Evolutionary conservation across 805 yeast genomes (phyloP).

Genomic region (Wickerhamiella vanderwaltii): DNA sequence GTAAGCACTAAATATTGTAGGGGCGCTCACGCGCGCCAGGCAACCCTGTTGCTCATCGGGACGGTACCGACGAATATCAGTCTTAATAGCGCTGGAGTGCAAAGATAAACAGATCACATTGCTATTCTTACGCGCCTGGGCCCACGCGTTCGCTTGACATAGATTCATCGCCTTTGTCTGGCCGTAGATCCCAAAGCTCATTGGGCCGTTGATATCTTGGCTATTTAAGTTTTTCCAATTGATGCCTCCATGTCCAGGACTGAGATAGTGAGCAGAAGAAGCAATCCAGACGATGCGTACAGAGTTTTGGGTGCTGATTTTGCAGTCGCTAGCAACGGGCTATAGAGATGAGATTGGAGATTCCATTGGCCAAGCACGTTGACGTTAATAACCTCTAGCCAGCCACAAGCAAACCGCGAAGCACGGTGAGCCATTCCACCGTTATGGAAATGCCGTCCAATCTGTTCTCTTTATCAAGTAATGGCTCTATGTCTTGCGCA

Average conservation of each 20-base stretch:
- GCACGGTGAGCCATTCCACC: constrained; percentile 22
- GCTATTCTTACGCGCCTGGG: constrained; percentile 22
- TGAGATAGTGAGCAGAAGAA: constrained; percentile 30
- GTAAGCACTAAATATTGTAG: constrained; percentile 34
- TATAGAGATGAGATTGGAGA: constrained; percentile 27
- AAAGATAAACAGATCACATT: constrained; percentile 28
- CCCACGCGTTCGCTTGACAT: constrained; percentile 31
- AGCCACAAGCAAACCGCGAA: constrained; percentile 13
- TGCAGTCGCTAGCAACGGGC: constrained; percentile 30
- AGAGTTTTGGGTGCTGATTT: constrained; percentile 21
- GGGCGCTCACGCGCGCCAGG: constrained; percentile 16
- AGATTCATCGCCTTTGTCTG: constrained; percentile 37
- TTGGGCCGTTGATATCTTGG: constrained; percentile 17
- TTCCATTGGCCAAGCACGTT: constrained; percentile 37
- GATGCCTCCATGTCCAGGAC: constrained; percentile 30
- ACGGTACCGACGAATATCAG: constrained; percentile 30
- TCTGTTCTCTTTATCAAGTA: constrained; percentile 21
- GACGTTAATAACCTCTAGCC: constrained; percentile 32
- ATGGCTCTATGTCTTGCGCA: constrained; percentile 28
- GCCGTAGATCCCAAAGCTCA: constrained; percentile 28
- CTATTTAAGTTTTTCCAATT: constrained; percentile 31
- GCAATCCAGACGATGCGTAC: constrained; percentile 36
- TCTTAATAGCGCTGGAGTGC: constrained; percentile 34
- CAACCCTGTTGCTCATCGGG: constrained; percentile 16
- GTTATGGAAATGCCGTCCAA: constrained; percentile 31